Evolutionary conservation across 331 rosid genomes (phyloP).

Genomic region (Malus hybrid): DNA sequence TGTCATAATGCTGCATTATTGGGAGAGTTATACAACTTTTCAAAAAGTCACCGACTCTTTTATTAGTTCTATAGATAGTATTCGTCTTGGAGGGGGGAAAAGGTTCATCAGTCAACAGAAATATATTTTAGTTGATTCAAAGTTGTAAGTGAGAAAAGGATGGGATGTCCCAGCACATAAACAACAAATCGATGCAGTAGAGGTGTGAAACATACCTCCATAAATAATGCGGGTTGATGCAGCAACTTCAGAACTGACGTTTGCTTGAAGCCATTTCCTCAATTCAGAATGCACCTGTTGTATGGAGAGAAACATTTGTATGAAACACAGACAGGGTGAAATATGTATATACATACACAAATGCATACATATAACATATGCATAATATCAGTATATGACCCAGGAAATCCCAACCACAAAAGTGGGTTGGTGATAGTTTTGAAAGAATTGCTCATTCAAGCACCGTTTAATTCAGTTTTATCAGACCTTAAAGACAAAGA

Average conservation of each 20-base stretch:
- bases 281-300: slow-evolving; percentile 34
- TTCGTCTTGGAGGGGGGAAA: neutral
- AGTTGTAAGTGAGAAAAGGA: neutral
- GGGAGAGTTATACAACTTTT: neutral
- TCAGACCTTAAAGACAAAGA: neutral
- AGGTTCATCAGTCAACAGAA: neutral
- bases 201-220: slow-evolving; percentile 24
- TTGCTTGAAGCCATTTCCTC: slow-evolving; percentile 39
- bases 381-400: neutral
- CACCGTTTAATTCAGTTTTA: neutral
- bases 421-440: neutral
- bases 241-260: slow-evolving; percentile 33
- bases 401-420: neutral
- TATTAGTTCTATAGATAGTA: neutral
- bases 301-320: neutral
- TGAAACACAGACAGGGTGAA: neutral
- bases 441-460: neutral
- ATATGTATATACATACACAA: neutral
- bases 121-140: neutral
- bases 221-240: slow-evolving; percentile 32
- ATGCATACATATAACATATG: neutral
- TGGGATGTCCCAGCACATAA: neutral
- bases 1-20: neutral
- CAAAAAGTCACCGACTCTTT: neutral
- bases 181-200: neutral